These are phyloP conservation scores for Fusarium ambrosium DNA, from an alignment of 2,329 filamentous ascomycete genomes.

Conservation along the genomic window DNA sequence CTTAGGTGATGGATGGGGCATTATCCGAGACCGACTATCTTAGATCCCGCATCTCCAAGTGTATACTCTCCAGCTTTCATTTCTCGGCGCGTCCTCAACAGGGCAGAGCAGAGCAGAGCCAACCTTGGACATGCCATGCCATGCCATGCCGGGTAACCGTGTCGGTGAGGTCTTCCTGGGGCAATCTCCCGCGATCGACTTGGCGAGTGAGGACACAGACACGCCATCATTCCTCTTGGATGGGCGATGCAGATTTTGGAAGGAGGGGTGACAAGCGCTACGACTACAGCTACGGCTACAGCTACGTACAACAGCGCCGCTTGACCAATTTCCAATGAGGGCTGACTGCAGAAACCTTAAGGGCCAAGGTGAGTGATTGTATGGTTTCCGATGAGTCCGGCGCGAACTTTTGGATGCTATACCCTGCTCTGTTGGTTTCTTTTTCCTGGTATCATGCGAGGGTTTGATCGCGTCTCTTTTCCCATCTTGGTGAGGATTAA, in stretches of 20 bases:
- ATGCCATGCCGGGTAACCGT: not conserved
- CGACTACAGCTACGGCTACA: too few relatives aligned
- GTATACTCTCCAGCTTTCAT: not conserved
- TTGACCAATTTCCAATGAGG: slow-evolving; percentile 1
- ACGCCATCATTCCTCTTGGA: slow-evolving; percentile 38
- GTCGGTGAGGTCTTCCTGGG: slow-evolving; percentile 13
- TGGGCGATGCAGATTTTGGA: slow-evolving; percentile 9
- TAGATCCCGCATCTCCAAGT: not conserved
- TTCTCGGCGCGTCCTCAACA: slow-evolving; percentile 2
- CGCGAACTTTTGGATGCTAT: not conserved
- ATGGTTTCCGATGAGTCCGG: not conserved
- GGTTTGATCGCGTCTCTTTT: slow-evolving; percentile 1
- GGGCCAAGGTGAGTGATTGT: not conserved
- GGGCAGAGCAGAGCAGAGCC: slow-evolving; percentile 1
- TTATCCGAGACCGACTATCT: slow-evolving; percentile 14
- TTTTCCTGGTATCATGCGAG: not conserved
- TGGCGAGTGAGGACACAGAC: not conserved
- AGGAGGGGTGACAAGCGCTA: not conserved
- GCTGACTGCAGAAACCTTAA: slow-evolving; percentile 7
- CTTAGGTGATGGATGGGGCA: not conserved
- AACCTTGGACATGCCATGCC: not conserved
- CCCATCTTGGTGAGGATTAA: not conserved
- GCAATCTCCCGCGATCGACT: slow-evolving; percentile 20
- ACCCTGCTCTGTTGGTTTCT: not conserved
- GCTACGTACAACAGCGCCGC: not conserved